A percentile compares a stretch with the other conserved stretches of the same genome.
Conservation (phyloP, 2,329 filamentous ascomycete species). For the Tricladium varicosporioides region DNA sequence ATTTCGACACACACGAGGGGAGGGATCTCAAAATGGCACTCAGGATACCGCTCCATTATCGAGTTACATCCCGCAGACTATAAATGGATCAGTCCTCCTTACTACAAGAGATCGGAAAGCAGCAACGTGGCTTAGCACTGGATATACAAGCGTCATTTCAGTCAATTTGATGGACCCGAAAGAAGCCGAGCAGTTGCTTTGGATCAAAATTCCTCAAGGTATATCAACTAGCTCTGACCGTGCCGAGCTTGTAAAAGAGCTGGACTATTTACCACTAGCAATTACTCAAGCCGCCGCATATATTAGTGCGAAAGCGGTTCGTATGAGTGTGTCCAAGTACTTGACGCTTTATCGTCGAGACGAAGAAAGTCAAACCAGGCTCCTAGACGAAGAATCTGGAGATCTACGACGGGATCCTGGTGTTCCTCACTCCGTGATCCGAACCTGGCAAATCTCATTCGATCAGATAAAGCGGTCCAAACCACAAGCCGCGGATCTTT, state of each 20-base stretch:
- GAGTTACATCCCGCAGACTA: conserved; percentile 15
- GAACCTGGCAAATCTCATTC: conserved; percentile 39
- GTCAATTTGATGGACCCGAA: conserved; percentile 11
- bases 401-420: conserved; percentile 35
- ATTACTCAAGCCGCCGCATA: too few relatives aligned
- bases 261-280: conserved; percentile 31
- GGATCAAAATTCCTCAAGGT: conserved; percentile 9
- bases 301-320: conserved; percentile 18
- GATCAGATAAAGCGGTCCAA: conserved; percentile 34
- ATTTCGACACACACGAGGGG: conserved; percentile 1
- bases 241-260: conserved; percentile 19
- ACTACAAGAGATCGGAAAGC: conserved; percentile 14
- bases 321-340: conserved; percentile 38
- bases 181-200: conserved; percentile 12
- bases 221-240: conserved; percentile 3
- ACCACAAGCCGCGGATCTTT: conserved; percentile 15
- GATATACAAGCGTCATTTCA: conserved; percentile 7
- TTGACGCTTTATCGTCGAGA: conserved; percentile 37
- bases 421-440: conserved; percentile 35
- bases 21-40: conserved; percentile 1
- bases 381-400: conserved; percentile 32
- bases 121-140: conserved; percentile 11
- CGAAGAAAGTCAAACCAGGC: conserved; percentile 29
- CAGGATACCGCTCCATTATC: conserved; percentile 1
- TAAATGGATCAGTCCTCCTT: conserved; percentile 17